Conservation (phyloP, 2,329 filamentous ascomycete genomes). For the Arachnomyces sp. region DNA sequence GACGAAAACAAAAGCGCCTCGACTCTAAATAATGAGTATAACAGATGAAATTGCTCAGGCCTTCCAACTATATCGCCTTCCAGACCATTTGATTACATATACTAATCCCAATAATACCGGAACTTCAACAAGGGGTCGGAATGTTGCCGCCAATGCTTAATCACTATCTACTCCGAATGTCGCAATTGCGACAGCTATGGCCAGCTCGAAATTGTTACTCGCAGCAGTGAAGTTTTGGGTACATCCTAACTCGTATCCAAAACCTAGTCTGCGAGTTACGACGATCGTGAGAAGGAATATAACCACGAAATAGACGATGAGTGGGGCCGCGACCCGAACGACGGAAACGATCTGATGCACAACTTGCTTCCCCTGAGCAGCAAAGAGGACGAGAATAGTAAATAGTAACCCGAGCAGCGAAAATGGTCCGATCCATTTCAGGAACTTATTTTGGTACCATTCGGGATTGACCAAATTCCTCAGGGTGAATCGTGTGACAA, state of each 20-base stretch:
- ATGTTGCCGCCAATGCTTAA: constrained; percentile 73
- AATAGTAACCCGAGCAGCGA: constrained; percentile 78
- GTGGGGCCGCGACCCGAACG: constrained; percentile 68
- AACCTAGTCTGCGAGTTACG: constrained; percentile 58
- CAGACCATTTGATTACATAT: constrained; percentile 57
- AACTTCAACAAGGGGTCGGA: constrained; percentile 80
- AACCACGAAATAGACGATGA: constrained; percentile 71
- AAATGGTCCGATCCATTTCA: constrained; percentile 63
- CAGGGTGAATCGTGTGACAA: constrained; percentile 64
- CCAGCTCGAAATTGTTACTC: constrained; percentile 89
- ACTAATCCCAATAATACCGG: constrained; percentile 72
- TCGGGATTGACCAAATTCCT: constrained; percentile 46
- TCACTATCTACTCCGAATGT: constrained; percentile 71
- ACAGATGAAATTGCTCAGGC: constrained; percentile 12
- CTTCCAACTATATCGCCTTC: constrained; percentile 20
- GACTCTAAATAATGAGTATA: too few species aligned
- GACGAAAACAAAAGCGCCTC: too few species aligned
- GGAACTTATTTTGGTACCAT: constrained; percentile 62
- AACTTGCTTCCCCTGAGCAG: constrained; percentile 67
- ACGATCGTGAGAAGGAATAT: constrained; percentile 66
- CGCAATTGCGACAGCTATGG: constrained; percentile 79
- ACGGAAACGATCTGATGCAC: constrained; percentile 80
- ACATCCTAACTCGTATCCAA: constrained; percentile 60
- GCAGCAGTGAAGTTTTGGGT: constrained; percentile 85
- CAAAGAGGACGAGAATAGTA: constrained; percentile 80